Conservation (phyloP, 208 protist genomes). For the Phytomonas serpens region DNA sequence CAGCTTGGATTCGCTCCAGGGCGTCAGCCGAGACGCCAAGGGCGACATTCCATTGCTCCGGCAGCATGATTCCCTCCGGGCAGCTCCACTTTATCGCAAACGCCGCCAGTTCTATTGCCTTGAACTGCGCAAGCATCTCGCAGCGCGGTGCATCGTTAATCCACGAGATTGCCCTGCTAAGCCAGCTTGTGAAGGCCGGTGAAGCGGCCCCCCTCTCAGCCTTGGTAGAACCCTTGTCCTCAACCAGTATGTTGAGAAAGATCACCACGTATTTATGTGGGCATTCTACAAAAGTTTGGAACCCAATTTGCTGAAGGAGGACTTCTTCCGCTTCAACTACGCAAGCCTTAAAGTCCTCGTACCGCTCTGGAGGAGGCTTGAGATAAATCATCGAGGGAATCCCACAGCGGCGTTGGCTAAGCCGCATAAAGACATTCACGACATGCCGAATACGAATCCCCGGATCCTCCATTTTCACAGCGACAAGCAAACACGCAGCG, state of each 20-base stretch:
- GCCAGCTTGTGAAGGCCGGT: constrained; percentile 34
- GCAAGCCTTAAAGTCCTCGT: constrained; percentile 64
- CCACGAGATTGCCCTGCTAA: constrained; percentile 39
- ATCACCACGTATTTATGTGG: constrained; percentile 72
- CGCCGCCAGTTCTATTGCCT: constrained; percentile 40
- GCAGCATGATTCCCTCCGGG: constrained; percentile 28
- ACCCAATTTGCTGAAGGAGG: constrained; percentile 65
- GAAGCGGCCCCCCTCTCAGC: constrained; percentile 3
- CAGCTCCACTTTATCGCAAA: constrained; percentile 40
- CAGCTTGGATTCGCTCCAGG: constrained; percentile 12
- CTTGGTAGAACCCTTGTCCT: constrained; percentile 8
- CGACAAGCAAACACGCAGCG: constrained; percentile 74
- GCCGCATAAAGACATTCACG: constrained; percentile 49
- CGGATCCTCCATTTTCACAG: constrained; percentile 66
- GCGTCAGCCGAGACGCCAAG: constrained; percentile 31
- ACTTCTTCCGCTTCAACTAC: constrained; percentile 67
- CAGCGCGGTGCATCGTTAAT: constrained; percentile 72
- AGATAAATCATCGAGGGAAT: constrained; percentile 17
- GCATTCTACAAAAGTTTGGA: constrained; percentile 74
- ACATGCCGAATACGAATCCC: constrained; percentile 40
- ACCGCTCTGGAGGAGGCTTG: constrained; percentile 16
- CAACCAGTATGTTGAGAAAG: constrained; percentile 53
- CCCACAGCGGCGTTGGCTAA: constrained; percentile 34
- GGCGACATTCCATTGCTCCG: constrained; percentile 33
- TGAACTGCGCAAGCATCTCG: constrained; percentile 17